Conservation (phyloP, 345 rosid species). For the Corchorus olitorius region DNA sequence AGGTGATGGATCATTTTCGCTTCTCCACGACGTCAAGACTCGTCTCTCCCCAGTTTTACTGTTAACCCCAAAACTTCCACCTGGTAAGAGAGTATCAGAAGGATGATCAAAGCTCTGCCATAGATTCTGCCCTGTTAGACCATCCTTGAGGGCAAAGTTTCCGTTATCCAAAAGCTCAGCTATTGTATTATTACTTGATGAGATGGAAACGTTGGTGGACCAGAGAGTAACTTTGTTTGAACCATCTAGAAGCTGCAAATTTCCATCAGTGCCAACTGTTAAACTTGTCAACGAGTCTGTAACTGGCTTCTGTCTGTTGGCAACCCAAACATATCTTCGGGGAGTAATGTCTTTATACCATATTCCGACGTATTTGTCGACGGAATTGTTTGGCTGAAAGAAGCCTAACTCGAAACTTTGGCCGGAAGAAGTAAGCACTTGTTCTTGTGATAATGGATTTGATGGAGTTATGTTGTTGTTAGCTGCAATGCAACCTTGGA, state of each 20-base stretch:
- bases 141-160: constrained; percentile 19
- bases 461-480: no score
- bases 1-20: constrained; percentile 24
- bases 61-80: constrained; percentile 19
- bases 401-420: constrained; percentile 9
- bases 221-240: constrained; percentile 11
- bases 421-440: constrained; percentile 30
- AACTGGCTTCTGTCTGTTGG: constrained; percentile 15
- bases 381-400: constrained; percentile 1
- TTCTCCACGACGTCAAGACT: constrained; percentile 31
- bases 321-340: constrained; percentile 10
- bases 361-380: background rate
- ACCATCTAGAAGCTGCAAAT: constrained; percentile 18
- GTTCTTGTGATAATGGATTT: no score
- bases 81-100: constrained; percentile 27
- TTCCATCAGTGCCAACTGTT: constrained; percentile 28
- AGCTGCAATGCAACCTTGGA: no score
- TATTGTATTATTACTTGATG: background rate
- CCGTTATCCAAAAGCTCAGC: constrained; percentile 29
- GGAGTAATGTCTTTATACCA: background rate
- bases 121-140: background rate
- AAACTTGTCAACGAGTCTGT: constrained; percentile 17
- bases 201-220: constrained; percentile 20
- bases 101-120: constrained; percentile 39
- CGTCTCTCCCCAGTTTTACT: constrained; percentile 12